Base-by-base conservation (phyloP, 2,329 filamentous ascomycete genomes). In the Elsinoe fawcettii region DNA sequence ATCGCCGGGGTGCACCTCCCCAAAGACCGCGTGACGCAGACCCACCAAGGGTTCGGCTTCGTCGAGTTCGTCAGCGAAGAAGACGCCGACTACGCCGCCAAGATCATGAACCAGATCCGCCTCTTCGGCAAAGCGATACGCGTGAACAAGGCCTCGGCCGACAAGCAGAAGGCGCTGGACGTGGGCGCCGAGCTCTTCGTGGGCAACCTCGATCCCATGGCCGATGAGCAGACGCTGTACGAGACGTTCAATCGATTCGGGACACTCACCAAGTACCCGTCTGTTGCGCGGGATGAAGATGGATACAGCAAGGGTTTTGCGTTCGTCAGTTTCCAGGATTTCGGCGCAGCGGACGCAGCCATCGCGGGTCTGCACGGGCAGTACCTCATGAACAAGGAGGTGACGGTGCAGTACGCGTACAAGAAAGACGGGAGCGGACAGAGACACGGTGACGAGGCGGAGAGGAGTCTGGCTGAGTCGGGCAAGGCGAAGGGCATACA, bases 391-490 rank as follows among this genome's bases (percentile, higher is more conserved):
- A 96, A 93, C 78, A 96, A 96, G 75, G 88, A 96, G 72, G 87
- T 97, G 65, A 88, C 87, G 2, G 93, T 99, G 44, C 92, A 97
- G 73, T 99, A 97, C 72, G 93, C 93, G 37, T 97, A 96, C 81
- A 99, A 99, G 80, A 97, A 97, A 74, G 93, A 99, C 67, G 93
- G 93, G 64, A 96, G 96, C 75, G 92, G 92, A 65, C 92, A 97
- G 75, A 80, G 93, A 59, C 93, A 99, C 69, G 93, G 93, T 66
- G 93, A 99, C 70, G 82, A 90, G 65, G 93, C 93, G 27, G 93
- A 99, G 74, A 81, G 93, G 67, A 87, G 90, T 76, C 82, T 99
- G 47, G 93, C 93, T 27, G 85, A 87, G 25, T 88, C 96, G 73
- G 93, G 91, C 58, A 92, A 92, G 74, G 92, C 91, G 70, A 89